Percentiles rank a stretch among this genome's conserved stretches.
Conservation (phyloP, 805 yeast genomes). For the Lipomyces chichibuensis region DNA sequence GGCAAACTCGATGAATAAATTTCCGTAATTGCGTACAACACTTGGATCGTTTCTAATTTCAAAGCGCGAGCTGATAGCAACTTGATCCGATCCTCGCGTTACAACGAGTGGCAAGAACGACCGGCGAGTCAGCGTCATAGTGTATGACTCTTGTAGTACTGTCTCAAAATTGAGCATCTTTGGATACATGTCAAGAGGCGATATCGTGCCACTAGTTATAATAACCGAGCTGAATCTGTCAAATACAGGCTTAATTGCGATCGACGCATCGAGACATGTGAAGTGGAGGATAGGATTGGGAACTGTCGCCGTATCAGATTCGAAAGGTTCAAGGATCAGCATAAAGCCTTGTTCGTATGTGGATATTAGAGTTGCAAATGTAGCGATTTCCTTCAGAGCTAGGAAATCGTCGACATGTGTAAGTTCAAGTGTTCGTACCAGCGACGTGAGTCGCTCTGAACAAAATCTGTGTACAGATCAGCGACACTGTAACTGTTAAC, state of each 20-base stretch:
- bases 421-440: slow-evolving; percentile 87
- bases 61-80: slow-evolving; percentile 92
- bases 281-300: slow-evolving; percentile 95
- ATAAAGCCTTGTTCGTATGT: slow-evolving; percentile 94
- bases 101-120: slow-evolving; percentile 94
- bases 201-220: slow-evolving; percentile 96
- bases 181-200: slow-evolving; percentile 98
- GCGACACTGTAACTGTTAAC: not conserved
- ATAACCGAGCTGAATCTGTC: slow-evolving; percentile 90
- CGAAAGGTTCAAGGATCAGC: slow-evolving; percentile 91
- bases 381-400: slow-evolving; percentile 92
- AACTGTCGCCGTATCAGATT: slow-evolving; percentile 90
- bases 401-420: slow-evolving; percentile 87
- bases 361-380: slow-evolving; percentile 93
- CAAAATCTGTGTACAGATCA: slow-evolving; percentile 60
- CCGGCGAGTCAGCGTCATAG: slow-evolving; percentile 91
- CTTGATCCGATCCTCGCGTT: slow-evolving; percentile 97
- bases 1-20: slow-evolving; percentile 85
- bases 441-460: slow-evolving; percentile 82
- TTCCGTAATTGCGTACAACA: slow-evolving; percentile 95
- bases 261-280: slow-evolving; percentile 95
- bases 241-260: slow-evolving; percentile 95
- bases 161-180: slow-evolving; percentile 93
- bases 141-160: slow-evolving; percentile 88
- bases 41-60: slow-evolving; percentile 98